Evolutionary conservation across 2,329 filamentous ascomycete species (phyloP), one percentile per base, ranked within the genome.

Genomic region (Hypoxylon sp.): DNA sequence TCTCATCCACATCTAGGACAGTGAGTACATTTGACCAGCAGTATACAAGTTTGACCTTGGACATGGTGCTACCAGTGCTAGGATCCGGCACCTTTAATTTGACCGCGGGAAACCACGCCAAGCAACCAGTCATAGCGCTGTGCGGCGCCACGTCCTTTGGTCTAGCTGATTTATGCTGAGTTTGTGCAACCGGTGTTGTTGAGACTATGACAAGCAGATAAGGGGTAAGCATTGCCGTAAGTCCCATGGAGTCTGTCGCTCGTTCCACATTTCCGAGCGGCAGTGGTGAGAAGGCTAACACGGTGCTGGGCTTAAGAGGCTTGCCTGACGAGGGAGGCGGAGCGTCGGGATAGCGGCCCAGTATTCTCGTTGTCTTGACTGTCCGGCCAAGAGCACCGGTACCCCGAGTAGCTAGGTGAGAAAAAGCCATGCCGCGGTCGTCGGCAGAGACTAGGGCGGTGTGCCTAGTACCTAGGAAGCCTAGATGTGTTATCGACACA

Each of bases 1-100:
- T 84, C 73, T 96, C 92, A 57, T 95, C 90, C 10, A 98, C 89
- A 71, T 99, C 96, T 24, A 99, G 83, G 4, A 99, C 91, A 0
- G 94, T 98, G 71, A 99, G 83, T n/a, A 98, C 90, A 75, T 98
- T 98, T 1, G 96, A 98, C 96, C 96, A 99, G 80, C 94, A 98
- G 81, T 99, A 99, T 0, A 93, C 95, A 17, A 99, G 86, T 79
- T 99, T 98, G 39, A 91, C 92, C 76, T 90, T 91, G 17, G 93
- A 94, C 9, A 91, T 85, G 6, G 90, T 87, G 74, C 90, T 91
- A 4, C 89, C 90, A 0, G 88, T 89, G 51, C 87, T 85, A 1
- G 88, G 83, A 69, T 94, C 90, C 9, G 89, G 87, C 14, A 89
- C 88, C 79, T 98, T 98, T 47, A 99, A 84, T 76, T 93, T 96